These are phyloP conservation scores for Cucurbita ficifolia DNA, from an alignment of 306 rosid species.

Conservation along the genomic window DNA sequence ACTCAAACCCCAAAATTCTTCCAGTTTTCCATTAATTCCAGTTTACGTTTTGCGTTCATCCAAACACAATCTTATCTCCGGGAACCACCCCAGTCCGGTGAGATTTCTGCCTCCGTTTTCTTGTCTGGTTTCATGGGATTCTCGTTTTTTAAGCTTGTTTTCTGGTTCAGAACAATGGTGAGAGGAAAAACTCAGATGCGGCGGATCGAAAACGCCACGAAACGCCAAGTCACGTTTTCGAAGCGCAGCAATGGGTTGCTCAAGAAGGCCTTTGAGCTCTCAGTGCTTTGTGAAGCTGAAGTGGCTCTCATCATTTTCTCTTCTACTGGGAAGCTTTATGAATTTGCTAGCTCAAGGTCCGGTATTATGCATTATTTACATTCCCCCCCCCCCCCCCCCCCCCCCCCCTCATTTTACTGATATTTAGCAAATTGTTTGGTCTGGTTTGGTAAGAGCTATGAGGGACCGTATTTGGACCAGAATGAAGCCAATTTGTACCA, in stretches of 20 bases:
- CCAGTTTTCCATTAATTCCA: not conserved
- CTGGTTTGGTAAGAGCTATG: too few relatives aligned
- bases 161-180: constrained; percentile 33
- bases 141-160: not conserved
- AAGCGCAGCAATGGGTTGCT: constrained; percentile 69
- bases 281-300: constrained; percentile 67
- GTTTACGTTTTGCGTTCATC: not conserved
- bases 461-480: too few relatives aligned
- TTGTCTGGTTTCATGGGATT: not conserved
- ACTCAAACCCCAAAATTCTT: not conserved
- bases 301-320: constrained; percentile 35
- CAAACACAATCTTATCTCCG: not conserved
- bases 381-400: too few relatives aligned
- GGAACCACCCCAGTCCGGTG: not conserved
- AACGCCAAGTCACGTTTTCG: constrained; percentile 77
- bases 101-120: not conserved
- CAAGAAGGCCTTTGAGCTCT: constrained; percentile 85
- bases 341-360: constrained; percentile 42
- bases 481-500: too few relatives aligned
- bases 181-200: constrained; percentile 85
- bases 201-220: constrained; percentile 83
- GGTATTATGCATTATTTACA: too few relatives aligned
- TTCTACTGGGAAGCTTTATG: constrained; percentile 37
- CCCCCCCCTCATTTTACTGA: too few relatives aligned
- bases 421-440: too few relatives aligned